Evolutionary conservation across 129 eudicot genomes (phyloP).

Genomic region (Scalesia atractyloides): DNA sequence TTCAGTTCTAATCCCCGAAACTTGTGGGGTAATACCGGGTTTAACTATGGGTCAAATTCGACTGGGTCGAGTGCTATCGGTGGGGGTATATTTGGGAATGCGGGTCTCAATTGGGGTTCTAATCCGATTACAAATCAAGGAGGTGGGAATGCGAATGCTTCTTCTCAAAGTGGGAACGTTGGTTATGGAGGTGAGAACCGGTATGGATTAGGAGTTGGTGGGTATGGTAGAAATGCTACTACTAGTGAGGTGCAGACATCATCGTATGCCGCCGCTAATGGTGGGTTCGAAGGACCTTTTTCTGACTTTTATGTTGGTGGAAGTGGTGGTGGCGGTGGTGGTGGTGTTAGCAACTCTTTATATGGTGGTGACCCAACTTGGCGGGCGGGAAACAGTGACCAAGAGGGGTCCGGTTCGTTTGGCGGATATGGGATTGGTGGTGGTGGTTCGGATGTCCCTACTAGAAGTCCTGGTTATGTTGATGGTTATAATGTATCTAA

Average conservation of each 20-base stretch:
- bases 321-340: constrained; percentile 27
- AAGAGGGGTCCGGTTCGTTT: constrained; percentile 61
- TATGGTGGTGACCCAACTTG: constrained; percentile 67
- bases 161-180: constrained; percentile 52
- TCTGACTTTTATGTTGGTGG: constrained; percentile 56
- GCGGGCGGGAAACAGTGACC: constrained; percentile 54
- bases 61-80: constrained; percentile 42
- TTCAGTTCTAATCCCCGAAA: constrained; percentile 58
- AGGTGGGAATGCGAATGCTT: constrained; percentile 40
- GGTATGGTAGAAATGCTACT: constrained; percentile 54
- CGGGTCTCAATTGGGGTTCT: constrained; percentile 57
- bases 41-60: constrained; percentile 52
- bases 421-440: constrained; percentile 58
- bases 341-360: constrained; percentile 44
- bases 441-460: constrained; percentile 42
- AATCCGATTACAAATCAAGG: constrained; percentile 48
- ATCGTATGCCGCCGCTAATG: constrained; percentile 46
- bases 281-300: constrained; percentile 57
- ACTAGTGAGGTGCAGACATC: constrained; percentile 39
- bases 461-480: constrained; percentile 52
- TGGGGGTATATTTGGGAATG: constrained; percentile 49
- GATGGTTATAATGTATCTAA: constrained; percentile 54
- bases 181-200: constrained; percentile 55
- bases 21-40: constrained; percentile 59
- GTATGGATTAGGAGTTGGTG: constrained; percentile 51